Conservation (phyloP, 2,329 filamentous ascomycete species). For the Bipolaris sorokiniana region DNA sequence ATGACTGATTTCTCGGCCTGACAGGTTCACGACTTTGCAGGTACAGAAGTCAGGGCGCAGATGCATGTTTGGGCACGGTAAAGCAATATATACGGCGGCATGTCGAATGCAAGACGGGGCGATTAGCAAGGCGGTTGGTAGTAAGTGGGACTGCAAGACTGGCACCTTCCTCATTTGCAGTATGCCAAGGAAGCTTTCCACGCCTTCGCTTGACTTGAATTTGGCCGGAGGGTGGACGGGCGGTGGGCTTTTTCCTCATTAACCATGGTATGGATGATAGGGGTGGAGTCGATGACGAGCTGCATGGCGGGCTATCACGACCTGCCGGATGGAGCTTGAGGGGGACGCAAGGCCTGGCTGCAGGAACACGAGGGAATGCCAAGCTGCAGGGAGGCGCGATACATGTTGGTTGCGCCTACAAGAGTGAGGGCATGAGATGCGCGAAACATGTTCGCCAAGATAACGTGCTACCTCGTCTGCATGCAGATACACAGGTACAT, state of each 20-base stretch:
- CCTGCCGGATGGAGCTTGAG: slow-evolving; percentile 30
- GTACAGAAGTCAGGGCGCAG: slow-evolving; percentile 9
- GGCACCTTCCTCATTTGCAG: slow-evolving; percentile 27
- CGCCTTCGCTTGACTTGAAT: slow-evolving; percentile 28
- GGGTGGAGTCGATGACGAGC: slow-evolving; percentile 21
- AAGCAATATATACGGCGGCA: slow-evolving; percentile 27
- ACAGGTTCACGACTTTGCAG: slow-evolving; percentile 7
- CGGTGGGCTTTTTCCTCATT: slow-evolving; percentile 21
- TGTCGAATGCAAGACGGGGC: slow-evolving; percentile 17
- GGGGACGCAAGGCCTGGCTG: slow-evolving; percentile 12
- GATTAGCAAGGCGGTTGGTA: slow-evolving; percentile 18
- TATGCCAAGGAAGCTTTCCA: slow-evolving; percentile 32
- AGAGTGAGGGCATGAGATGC: not conserved
- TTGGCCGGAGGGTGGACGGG: slow-evolving; percentile 20
- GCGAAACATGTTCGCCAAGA: not conserved
- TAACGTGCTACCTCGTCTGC: not conserved
- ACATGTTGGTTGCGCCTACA: not conserved
- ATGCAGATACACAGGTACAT: not conserved
- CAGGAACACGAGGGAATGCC: slow-evolving; percentile 15
- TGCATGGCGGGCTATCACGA: slow-evolving; percentile 21
- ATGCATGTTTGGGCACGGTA: slow-evolving; percentile 9
- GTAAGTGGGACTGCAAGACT: slow-evolving; percentile 13
- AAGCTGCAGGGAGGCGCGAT: slow-evolving; percentile 4
- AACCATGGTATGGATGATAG: slow-evolving; percentile 23
- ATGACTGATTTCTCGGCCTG: slow-evolving; percentile 25